Evolutionary conservation across 2,329 filamentous ascomycete genomes (phyloP), one percentile per base, ranked within the genome.

Genomic region (Diplodia sapinea): DNA sequence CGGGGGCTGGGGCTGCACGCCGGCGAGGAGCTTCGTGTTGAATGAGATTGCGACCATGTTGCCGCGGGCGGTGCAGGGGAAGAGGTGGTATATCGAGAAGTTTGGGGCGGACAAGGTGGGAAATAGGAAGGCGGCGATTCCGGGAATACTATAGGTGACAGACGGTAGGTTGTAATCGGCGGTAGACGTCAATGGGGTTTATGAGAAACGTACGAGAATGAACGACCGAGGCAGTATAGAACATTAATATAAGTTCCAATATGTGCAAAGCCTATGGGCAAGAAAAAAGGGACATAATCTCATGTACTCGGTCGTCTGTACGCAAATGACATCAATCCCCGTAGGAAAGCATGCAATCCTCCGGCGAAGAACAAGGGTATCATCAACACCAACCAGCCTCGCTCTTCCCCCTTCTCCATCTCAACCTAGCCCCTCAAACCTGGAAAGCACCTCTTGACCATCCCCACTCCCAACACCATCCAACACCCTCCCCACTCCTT

Each of bases 31-130:
- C 62, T 98, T 98, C 76, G 74, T 97, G 54, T 71, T 96, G 57
- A 98, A 97, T 77, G 93, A 97, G 80, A 81, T 99, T 62, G 81
- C 88, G n/a, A 89, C 91, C 9, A 99, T 98, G 94, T 78, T 96
- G 70, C 94, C 95, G 12, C 85, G 95, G 73, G 94, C 95, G 17
- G 81, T 95, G 64, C 87, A 88, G 71, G 94, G 94, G 29, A 88
- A 88, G 78, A 83, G 84, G 74, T 99, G 95, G 95, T 99, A 99
- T 79, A 82, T 89, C 68, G 85, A 92, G 75, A 92, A 86, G 78
- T 99, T 99, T 84, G 94, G 94, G 12, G 88, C 89, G 81, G 90
- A 96, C 59, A 91, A 89, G 79, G 87, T 97, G 70, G 87, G 87
- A 59, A 86, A 85, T 36, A 87, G 89, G 76, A 94, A 92, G 81